Evolutionary conservation across 2,329 filamentous ascomycete species (phyloP), one percentile per base, ranked within the genome.

Genomic region (Neurospora sp.): DNA sequence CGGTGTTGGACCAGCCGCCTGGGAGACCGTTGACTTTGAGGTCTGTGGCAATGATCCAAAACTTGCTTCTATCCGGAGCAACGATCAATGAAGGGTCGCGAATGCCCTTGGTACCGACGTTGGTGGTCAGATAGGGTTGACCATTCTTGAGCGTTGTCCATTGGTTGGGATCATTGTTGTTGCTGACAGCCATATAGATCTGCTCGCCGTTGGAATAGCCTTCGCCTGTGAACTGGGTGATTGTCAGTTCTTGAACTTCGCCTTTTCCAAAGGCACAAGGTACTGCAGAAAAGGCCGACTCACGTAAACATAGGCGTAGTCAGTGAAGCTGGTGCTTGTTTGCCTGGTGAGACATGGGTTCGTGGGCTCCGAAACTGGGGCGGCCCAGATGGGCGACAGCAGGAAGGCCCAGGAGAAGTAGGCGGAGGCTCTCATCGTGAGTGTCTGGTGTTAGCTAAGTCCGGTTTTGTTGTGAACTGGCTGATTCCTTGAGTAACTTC

Each of bases 1-100:
- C 82, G 0, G 84, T 75, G n/a, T 82, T 79, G 11, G 77, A 80
- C 84, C 85, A 87, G 0, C 82, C 83, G 15, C 52, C 52, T 2
- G 52, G 52, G 0, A 84, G 86, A 1, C 85, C 85, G 6, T 83
- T 84, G 1, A 84, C 85, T 66, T 70, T 70, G 11, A 70, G 67
- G 36, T 70, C 69, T 0, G 85, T 87, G 0, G 84, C 84, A 19
- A 87, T 79, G 15, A 87, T 74, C 67, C 80, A 87, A 70, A 86
- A 86, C 4, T 78, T 85, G n/a, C 81, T 80, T 0, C 84, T 84
- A 36, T 86, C 83, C 0, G 76, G 79, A 0, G 83, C 84, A 12
- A 84, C 81, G 28, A 87, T 84, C 65, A 87, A 77, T 70, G 86
- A 86, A 1, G 85, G 85, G 70, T 87, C 85, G 15, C 85, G 80